Evolutionary conservation across 805 yeast genomes (phyloP), one percentile per base, ranked within the genome.

Genomic region (Lachancea nothofagi): DNA sequence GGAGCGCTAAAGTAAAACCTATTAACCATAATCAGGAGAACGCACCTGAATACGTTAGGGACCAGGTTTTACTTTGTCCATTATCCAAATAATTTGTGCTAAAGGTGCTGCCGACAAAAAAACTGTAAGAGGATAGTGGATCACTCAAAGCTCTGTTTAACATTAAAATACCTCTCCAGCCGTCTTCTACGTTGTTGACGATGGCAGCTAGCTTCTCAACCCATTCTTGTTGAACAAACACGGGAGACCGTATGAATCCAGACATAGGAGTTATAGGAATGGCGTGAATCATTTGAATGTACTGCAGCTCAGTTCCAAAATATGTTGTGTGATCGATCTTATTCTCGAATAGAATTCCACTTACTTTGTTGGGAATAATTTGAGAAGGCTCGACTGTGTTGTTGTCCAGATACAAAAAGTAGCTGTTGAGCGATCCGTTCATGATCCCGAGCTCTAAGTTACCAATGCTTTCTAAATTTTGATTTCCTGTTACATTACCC

Each of bases 21-120:
- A n/a, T n/a, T n/a, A n/a, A n/a, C n/a, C n/a, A n/a, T 28, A 28
- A 23, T 38, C 41, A 41, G n/a, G 47, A 23, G 41, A 57, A 55
- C 3, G 61, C 59, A 15, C 61, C 95, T 33, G 85, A 70, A 48
- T 75, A 84, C 0, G 95, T 78, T 46, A 88, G 66, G 9, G 89
- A 80, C 95, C 96, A 88, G 0, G 96, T 82, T 46, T 79, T 66
- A 20, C 90, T 79, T 71, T 87, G 90, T 2, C 97, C 97, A 42
- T 76, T 75, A 53, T 89, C 97, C 34, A 89, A 73, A 47, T 71
- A 72, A 3, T 59, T 51, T n/a, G 66, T 64, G 32, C 67, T 55
- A 71, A 85, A 88, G 40, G 64, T 65, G 5, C 66, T 49, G 24
- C 74, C 55, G 1, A 79, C 56, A 57, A 85, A 86, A 62, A 75